A percentile compares a stretch with the other conserved stretches of the same genome.
Evolutionary conservation across 1,284 basidiomycete genomes (phyloP).

Genomic region (Somion occarium): DNA sequence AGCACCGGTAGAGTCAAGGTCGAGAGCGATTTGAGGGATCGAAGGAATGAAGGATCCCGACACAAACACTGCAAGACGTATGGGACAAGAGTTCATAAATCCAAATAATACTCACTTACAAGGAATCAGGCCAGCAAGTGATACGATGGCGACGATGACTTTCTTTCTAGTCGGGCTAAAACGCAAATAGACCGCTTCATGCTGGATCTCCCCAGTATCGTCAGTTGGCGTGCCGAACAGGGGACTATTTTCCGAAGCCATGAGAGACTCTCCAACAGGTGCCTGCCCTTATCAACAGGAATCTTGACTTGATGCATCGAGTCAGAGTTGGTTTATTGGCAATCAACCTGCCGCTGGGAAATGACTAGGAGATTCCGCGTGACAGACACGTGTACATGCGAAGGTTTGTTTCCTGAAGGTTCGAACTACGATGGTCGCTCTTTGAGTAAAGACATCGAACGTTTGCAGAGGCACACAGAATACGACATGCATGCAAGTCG

Average conservation of each 20-base stretch:
- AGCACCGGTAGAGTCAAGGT: conserved; percentile 47
- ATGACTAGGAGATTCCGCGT: too few relatives aligned
- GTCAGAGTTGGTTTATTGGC: too few relatives aligned
- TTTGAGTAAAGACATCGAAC: too few relatives aligned
- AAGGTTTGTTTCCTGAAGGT: too few relatives aligned
- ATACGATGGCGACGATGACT: conserved; percentile 46
- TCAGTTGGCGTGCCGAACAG: conserved; percentile 1
- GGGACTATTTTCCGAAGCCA: conserved; percentile 9
- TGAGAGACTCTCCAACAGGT: too few relatives aligned
- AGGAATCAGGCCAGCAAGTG: conserved; percentile 44
- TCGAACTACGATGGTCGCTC: too few relatives aligned
- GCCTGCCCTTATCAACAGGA: too few relatives aligned
- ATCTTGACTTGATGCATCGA: too few relatives aligned
- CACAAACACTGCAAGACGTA: conserved; percentile 47
- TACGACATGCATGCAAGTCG: background rate
- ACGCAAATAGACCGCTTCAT: conserved; percentile 42
- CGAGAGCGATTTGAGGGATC: conserved; percentile 57
- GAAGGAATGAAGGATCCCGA: conserved; percentile 62
- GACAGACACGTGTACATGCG: too few relatives aligned
- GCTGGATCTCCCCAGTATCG: conserved; percentile 5
- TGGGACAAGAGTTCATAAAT: conserved; percentile 1
- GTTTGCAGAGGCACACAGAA: too few relatives aligned
- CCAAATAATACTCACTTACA: conserved; percentile 29
- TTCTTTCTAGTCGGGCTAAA: conserved; percentile 43
- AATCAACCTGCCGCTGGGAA: too few relatives aligned